Evolutionary conservation across 495 filamentous ascomycete species (phyloP).

Genomic region (Choiromyces venosus): DNA sequence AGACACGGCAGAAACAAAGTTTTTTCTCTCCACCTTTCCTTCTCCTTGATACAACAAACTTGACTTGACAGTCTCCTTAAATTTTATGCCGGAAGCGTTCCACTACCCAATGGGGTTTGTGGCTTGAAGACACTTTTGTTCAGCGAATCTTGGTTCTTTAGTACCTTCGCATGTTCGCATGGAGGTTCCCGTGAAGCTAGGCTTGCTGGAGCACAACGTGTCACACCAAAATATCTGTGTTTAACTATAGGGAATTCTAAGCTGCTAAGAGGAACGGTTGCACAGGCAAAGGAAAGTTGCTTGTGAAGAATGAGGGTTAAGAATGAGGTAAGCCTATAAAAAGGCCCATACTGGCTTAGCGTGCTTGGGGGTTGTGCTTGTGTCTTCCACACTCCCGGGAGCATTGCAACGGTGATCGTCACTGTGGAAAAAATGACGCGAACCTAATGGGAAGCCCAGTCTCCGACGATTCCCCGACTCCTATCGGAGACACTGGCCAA

Average conservation of each 20-base stretch:
- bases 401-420: conserved; percentile 31
- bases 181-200: not conserved
- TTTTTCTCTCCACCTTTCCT: not conserved
- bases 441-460: not conserved
- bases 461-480: not conserved
- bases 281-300: conserved; percentile 11
- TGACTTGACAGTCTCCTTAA: not conserved
- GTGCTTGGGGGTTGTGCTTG: conserved; percentile 10
- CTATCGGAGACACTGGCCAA: not conserved
- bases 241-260: not conserved
- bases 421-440: conserved; percentile 1
- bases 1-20: not conserved
- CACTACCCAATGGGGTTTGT: not conserved
- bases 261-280: conserved; percentile 12
- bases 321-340: conserved; percentile 26
- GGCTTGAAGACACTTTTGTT: not conserved
- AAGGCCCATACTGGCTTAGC: conserved; percentile 15
- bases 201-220: not conserved
- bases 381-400: conserved; percentile 18
- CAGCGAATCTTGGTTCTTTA: not conserved
- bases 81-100: not conserved
- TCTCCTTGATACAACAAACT: not conserved
- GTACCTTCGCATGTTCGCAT: not conserved
- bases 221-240: not conserved
- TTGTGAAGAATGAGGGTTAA: conserved; percentile 29